A percentile compares a stretch with the other conserved stretches of the same genome.
Conservation (phyloP, 2,329 filamentous ascomycete genomes). For the Polychaeton citri region DNA sequence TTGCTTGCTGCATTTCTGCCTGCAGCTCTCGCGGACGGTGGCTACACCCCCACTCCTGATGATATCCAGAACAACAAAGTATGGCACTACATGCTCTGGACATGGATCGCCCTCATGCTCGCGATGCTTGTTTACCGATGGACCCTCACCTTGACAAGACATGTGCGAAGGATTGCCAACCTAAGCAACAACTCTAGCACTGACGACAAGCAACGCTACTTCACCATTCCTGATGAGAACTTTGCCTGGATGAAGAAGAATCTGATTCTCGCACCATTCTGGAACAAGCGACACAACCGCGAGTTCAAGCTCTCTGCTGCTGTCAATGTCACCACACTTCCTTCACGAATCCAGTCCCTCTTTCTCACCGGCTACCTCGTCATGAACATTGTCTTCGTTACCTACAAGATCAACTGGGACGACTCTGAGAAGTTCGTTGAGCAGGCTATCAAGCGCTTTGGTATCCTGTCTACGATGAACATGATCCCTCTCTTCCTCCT, state of each 20-base stretch:
- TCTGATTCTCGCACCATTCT: constrained; percentile 33
- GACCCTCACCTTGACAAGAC: constrained; percentile 45
- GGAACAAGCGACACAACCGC: constrained; percentile 35
- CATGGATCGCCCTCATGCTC: constrained; percentile 50
- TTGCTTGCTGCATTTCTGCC: background rate
- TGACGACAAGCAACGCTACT: constrained; percentile 53
- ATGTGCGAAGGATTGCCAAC: constrained; percentile 61
- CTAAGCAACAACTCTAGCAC: constrained; percentile 56
- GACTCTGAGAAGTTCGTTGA: constrained; percentile 56
- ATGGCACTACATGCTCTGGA: constrained; percentile 21
- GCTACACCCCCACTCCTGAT: constrained; percentile 1
- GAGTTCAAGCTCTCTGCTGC: constrained; percentile 38
- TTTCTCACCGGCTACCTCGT: constrained; percentile 35
- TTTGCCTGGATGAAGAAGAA: constrained; percentile 33
- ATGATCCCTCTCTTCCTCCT: constrained; percentile 66
- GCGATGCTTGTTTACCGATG: constrained; percentile 56
- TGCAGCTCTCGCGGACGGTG: constrained; percentile 1
- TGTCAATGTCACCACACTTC: constrained; percentile 36
- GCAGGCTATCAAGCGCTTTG: constrained; percentile 54
- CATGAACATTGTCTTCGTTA: constrained; percentile 33
- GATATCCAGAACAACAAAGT: constrained; percentile 18
- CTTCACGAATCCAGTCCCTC: constrained; percentile 34
- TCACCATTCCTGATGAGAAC: constrained; percentile 46
- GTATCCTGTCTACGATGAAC: constrained; percentile 58
- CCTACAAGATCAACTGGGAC: constrained; percentile 43